Base-by-base conservation (phyloP, 2,329 filamentous ascomycete genomes). In the Phyllosticta citribraziliensis region DNA sequence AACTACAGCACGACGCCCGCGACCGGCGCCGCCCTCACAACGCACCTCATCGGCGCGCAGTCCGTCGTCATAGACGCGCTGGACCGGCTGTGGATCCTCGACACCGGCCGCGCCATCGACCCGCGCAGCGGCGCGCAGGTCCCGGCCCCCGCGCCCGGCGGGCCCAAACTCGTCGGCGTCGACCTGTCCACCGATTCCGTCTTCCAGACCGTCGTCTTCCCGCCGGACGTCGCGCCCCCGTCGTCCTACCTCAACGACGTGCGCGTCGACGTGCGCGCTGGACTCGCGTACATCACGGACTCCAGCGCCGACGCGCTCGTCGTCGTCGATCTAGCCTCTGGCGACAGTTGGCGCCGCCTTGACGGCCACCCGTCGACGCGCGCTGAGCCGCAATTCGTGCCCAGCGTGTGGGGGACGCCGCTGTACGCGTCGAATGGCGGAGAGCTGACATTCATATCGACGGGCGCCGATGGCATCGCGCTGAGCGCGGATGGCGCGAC, bases 211-310 rank as follows among this genome's bases (percentile, higher is more conserved):
- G 82, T 82, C 60, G 66, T 79, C 5, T 82, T 83, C 67, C 76
- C 78, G 0, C 63, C 70, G 1, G 74, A 69, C 6, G 78, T 81
- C 10, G 78, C 78, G 5, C 78, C 73, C 57, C 64, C 76, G 12
- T 77, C 79, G 64, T 78, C 74, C 17, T 83, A 83, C 63, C 74
- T 81, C 40, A 82, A 82, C 66, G 80, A 82, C 63, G 72, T 82
- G 9, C 78, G 80, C 56, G 79, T 83, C 68, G 80, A 83, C 64
- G 72, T 82, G n/a, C 74, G 75, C 14, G 57, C 75, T 2, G 66
- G 68, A 19, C 66, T 82, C 14, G 79, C 79, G 0, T 83, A 83
- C 67, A 81, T 82, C 66, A 82, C 79, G 24, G 80, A 83, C 65
- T 78, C 75, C 35, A 79, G 80, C 47, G 75, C 76, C 58, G 80